Base-by-base conservation (phyloP, 371 early-diverging fungal genomes). In the Batrachochytrium dendrobatidis region DNA sequence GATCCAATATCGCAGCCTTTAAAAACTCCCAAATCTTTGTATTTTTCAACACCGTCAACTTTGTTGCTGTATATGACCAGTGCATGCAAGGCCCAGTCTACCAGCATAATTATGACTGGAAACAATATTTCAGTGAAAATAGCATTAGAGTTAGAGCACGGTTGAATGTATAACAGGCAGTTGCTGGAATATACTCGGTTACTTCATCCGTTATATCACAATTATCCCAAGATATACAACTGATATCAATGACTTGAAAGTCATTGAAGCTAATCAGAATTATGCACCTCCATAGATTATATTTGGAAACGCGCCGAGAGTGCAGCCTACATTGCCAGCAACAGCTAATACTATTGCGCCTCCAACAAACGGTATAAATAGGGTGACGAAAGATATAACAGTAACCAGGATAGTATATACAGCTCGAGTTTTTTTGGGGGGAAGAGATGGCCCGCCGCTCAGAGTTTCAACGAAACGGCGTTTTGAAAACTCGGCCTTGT, bases 401-500 rank as follows among this genome's bases (percentile, higher is more conserved):
- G 30, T 22, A 1, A 58, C 25, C 6, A 44, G 58, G 1, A 45
- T 5, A 1, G 29, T 25, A 29, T 49, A 44, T 2, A 2, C 0
- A 29, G 26, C 1, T 8, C 54, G 39, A 1, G 58, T 53, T 31
- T 55, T 28, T 10, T 29, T 32, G 3, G 63, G 63, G 28, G 63
- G 25, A 12, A 58, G 31, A 7, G 43, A 46, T 3, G 63, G 58
- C 2, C 63, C 63, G 6, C 63, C 63, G 15, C 24, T 26, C 2
- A 56, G 31, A 5, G 63, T 63, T n/a, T 45, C 28, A n/a, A 63
- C 24, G 22, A 53, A 29, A 15, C 63, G 58, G 22, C 63, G 63
- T 17, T 24, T 25, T 18, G 58, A 58, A n/a, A 63, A 55, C 28
- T 24, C 15, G n/a, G 17, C 33, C 25, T 63, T 63, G 58, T 63